Percentiles rank a stretch among this genome's conserved stretches.
These are phyloP conservation scores for Tricholoma furcatifolium DNA, from an alignment of 768 basidiomycete genomes.

Conservation along the genomic window DNA sequence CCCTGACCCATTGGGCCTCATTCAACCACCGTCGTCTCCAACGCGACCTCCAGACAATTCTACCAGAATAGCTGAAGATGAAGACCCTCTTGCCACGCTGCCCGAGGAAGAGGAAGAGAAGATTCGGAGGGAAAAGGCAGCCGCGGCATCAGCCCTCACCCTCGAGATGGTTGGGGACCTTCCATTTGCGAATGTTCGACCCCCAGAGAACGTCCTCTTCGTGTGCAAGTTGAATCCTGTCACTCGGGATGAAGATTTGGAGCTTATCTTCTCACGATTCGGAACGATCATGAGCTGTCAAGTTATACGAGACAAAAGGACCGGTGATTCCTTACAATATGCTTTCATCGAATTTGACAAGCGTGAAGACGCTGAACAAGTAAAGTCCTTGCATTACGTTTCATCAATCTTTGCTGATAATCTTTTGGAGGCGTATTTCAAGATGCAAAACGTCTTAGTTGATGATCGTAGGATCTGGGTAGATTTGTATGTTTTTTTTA, in stretches of 20 bases:
- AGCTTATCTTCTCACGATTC: constrained; percentile 95
- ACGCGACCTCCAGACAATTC: constrained; percentile 81
- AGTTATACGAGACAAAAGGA: constrained; percentile 93
- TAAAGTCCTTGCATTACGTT: constrained; percentile 24
- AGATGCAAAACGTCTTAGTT: constrained; percentile 99
- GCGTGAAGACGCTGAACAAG: constrained; percentile 91
- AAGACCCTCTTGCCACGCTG: constrained; percentile 79
- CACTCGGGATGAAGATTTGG: constrained; percentile 93
- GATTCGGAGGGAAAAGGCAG: constrained; percentile 81
- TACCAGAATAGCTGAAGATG: constrained; percentile 92
- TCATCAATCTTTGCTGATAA: constrained; percentile 1
- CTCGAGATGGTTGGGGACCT: constrained; percentile 99
- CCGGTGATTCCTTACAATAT: constrained; percentile 95
- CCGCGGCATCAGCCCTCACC: constrained; percentile 90
- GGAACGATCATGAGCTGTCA: constrained; percentile 97
- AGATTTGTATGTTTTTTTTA: constrained; percentile 71
- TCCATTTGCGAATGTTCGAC: constrained; percentile 96
- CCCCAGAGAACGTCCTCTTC: constrained; percentile 97
- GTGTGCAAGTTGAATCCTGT: constrained; percentile 98
- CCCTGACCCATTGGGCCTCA: constrained; percentile 77
- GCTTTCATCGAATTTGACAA: constrained; percentile 99
- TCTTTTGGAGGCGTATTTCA: constrained; percentile 82
- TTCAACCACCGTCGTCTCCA: constrained; percentile 74
- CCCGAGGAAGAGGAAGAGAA: constrained; percentile 87
- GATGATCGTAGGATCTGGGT: constrained; percentile 99